Evolutionary conservation across 495 filamentous ascomycete species (phyloP), one percentile per base, ranked within the genome.

Genomic region (Podospora pseudopauciseta): DNA sequence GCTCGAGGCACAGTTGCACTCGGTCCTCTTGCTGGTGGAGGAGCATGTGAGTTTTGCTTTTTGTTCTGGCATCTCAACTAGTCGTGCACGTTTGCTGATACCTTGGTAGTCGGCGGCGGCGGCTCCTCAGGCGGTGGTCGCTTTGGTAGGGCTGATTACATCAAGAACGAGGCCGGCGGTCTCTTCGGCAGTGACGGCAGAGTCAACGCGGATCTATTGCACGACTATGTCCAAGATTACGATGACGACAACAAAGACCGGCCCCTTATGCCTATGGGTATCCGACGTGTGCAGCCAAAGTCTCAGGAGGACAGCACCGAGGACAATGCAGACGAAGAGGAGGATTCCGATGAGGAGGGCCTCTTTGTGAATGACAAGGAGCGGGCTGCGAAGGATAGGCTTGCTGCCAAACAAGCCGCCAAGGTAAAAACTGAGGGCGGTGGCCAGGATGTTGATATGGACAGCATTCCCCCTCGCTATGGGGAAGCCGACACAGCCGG

Each of bases 221-320:
- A 76, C 68, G 75, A 71, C 6, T 66, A 71, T 39, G 71, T 73
- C 1, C 70, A 74, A 53, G 65, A 73, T 6, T 74, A 73, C 49
- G 75, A 77, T 13, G 75, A 81, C n/a, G 70, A 73, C 26, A 70
- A 71, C 66, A 72, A 74, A 61, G 70, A 65, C 64, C 71, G 67
- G 61, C 60, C 74, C 19, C 65, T 71, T 7, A 73, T 79, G 74
- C 71, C 73, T 62, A 78, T 90, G 65, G 85, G 87, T 30, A 77
- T 90, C 58, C 66, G 78, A 44, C 78, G 88, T 34, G 75, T 81
- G 20, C 80, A 83, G 68, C 86, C 39, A 11, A 49, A 49, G 15
- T 49, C 39, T 11, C 7, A 49, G 39, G 39, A 49, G 39, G 39
- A 49, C 39, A 11, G 6, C 39, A 13, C 88, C 71, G 81, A 85